Conservation (phyloP, 208 protist species). For the Trypanosoma lewisi region DNA sequence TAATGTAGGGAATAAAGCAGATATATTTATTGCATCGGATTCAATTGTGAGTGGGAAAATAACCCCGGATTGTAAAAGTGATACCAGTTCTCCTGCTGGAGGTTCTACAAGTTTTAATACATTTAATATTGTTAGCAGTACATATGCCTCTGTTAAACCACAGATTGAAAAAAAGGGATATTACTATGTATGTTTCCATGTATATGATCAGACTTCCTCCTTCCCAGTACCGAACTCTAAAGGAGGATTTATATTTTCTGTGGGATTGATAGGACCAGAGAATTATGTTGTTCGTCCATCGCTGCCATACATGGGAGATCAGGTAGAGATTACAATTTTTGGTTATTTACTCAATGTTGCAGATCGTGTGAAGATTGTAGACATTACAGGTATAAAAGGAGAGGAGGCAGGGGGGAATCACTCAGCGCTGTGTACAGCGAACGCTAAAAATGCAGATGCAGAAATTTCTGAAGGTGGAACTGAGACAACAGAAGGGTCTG, state of each 20-base stretch:
- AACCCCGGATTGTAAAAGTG: conserved; percentile 45
- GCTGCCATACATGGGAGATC: conserved; percentile 67
- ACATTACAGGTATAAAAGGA: conserved; percentile 37
- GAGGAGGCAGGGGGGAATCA: conserved; percentile 26
- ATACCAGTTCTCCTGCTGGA: conserved; percentile 31
- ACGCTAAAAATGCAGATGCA: conserved; percentile 65
- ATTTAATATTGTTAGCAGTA: conserved; percentile 52
- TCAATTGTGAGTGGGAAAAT: conserved; percentile 7
- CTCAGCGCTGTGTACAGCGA: conserved; percentile 38
- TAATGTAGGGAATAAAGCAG: conserved; percentile 32
- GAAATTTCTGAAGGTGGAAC: conserved; percentile 31
- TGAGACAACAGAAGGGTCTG: conserved; percentile 40
- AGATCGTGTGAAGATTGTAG: conserved; percentile 81
- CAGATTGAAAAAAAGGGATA: conserved; percentile 52
- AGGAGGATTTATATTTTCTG: conserved; percentile 78
- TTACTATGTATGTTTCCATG: conserved; percentile 85
- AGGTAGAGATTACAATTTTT: conserved; percentile 58
- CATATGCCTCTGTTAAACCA: conserved; percentile 54
- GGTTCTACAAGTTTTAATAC: conserved; percentile 55
- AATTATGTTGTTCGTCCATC: conserved; percentile 65
- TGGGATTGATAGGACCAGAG: conserved; percentile 76
- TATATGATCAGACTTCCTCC: conserved; percentile 43
- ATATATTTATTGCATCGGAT: conserved; percentile 39
- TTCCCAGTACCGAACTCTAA: conserved; percentile 66
- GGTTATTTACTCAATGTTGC: conserved; percentile 58